Evolutionary conservation across 2,329 filamentous ascomycete species (phyloP).

Genomic region (Alternaria incomplexa): DNA sequence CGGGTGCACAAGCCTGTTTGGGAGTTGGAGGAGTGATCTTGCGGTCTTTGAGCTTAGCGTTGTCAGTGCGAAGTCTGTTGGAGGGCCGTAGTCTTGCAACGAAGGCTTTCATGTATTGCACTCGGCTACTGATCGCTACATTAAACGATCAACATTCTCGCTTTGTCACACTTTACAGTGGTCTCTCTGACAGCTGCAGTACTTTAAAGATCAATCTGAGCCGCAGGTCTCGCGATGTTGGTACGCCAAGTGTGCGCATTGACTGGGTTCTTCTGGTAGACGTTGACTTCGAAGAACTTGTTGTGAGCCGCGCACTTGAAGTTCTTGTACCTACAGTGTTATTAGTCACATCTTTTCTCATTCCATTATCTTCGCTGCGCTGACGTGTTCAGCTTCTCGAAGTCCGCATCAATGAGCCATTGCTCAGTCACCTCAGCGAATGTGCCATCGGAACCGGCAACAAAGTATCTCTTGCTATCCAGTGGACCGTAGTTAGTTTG

Average conservation of each 20-base stretch:
- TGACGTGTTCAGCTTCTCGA: constrained; percentile 55
- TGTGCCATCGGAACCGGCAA: constrained; percentile 9
- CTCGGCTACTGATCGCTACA: neutral
- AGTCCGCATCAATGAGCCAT: constrained; percentile 52
- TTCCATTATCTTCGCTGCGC: neutral
- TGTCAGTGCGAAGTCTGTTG: neutral
- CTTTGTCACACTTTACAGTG: neutral
- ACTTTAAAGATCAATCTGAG: constrained; percentile 44
- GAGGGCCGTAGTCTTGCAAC: neutral
- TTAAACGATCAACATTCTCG: neutral
- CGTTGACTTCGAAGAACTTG: constrained; percentile 58
- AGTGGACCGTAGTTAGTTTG: constrained; percentile 56
- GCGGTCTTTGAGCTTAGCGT: neutral
- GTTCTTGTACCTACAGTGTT: constrained; percentile 60
- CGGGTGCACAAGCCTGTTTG: neutral
- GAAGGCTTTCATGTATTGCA: neutral
- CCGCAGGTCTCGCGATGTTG: constrained; percentile 51
- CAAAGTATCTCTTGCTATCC: constrained; percentile 55
- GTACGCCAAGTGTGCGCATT: constrained; percentile 56
- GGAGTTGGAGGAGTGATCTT: neutral
- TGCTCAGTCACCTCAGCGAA: constrained; percentile 49
- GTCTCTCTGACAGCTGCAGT: neutral
- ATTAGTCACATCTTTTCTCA: too few relatives aligned
- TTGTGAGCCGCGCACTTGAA: constrained; percentile 53
- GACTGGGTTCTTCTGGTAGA: constrained; percentile 56